Evolutionary conservation across 305 asterid species (phyloP).

Genomic region (Petunia hybrid): DNA sequence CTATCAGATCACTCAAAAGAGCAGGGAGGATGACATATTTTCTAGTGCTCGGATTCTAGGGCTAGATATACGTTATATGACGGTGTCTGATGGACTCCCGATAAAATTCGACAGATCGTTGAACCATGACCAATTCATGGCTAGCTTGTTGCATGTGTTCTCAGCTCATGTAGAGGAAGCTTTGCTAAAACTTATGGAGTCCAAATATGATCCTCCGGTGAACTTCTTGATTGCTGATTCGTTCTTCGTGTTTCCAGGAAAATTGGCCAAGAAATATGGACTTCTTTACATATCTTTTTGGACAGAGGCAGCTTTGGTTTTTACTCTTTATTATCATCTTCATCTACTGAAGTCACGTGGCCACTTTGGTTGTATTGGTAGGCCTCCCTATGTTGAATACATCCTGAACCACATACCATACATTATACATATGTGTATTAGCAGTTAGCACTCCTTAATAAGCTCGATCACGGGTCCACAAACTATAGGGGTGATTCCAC

Average conservation of each 20-base stretch:
- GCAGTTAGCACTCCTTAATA: not conserved
- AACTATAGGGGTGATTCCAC: not conserved
- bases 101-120: slow-evolving; percentile 51
- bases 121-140: slow-evolving; percentile 56
- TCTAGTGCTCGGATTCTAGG: slow-evolving; percentile 36
- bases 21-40: slow-evolving; percentile 40
- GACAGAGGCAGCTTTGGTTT: slow-evolving; percentile 60
- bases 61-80: slow-evolving; percentile 63
- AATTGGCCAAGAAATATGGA: slow-evolving; percentile 52
- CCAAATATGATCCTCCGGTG: slow-evolving; percentile 38
- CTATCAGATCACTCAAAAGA: slow-evolving; percentile 39
- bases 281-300: slow-evolving; percentile 50
- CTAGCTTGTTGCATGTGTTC: slow-evolving; percentile 52
- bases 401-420: not conserved
- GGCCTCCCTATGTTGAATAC: not conserved
- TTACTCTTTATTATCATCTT: slow-evolving; percentile 53
- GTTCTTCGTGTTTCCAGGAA: slow-evolving; percentile 55
- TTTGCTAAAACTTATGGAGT: slow-evolving; percentile 35
- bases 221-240: slow-evolving; percentile 61
- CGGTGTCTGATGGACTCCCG: slow-evolving; percentile 60
- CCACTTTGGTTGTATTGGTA: slow-evolving; percentile 58
- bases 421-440: not conserved
- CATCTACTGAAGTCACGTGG: slow-evolving; percentile 54
- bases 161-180: slow-evolving; percentile 59
- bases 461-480: not conserved